These are phyloP conservation scores for Rhinocladiella similis DNA, from an alignment of 2,329 filamentous ascomycete species.

Conservation along the genomic window DNA sequence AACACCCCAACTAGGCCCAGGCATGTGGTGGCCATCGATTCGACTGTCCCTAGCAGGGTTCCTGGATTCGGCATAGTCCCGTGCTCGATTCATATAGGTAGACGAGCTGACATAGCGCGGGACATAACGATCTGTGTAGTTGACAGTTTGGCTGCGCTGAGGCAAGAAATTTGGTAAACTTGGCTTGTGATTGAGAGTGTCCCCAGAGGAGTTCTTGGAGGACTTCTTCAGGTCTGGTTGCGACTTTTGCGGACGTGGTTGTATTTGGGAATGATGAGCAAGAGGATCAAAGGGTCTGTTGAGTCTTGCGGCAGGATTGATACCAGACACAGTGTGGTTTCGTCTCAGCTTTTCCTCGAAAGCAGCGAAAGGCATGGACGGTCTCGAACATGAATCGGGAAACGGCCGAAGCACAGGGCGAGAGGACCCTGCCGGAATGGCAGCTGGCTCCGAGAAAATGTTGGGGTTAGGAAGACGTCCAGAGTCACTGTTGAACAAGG, in stretches of 20 bases:
- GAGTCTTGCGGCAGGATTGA: constrained; percentile 30
- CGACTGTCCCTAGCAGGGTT: neutral
- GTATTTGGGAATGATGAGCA: constrained; percentile 10
- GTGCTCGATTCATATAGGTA: neutral
- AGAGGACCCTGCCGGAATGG: neutral
- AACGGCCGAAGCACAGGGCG: neutral
- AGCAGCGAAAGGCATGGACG: neutral
- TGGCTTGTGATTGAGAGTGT: neutral
- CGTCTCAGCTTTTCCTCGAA: constrained; percentile 1
- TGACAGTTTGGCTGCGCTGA: constrained; percentile 16
- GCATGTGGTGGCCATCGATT: neutral
- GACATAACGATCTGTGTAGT: constrained; percentile 19
- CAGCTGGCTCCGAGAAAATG: neutral
- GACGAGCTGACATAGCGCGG: constrained; percentile 3
- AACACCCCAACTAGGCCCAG: constrained; percentile 3
- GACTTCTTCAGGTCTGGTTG: constrained; percentile 14
- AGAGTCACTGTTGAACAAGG: neutral
- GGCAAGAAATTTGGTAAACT: constrained; percentile 5
- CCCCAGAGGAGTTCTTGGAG: constrained; percentile 1
- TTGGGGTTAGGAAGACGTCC: no score
- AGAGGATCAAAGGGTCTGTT: constrained; percentile 31
- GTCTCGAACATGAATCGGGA: neutral
- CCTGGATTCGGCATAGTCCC: constrained; percentile 3
- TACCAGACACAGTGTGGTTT: constrained; percentile 30
- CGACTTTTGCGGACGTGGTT: constrained; percentile 12